Base-by-base conservation (phyloP, 257 asterid species). In the Nicotiana tomentosiformis region DNA sequence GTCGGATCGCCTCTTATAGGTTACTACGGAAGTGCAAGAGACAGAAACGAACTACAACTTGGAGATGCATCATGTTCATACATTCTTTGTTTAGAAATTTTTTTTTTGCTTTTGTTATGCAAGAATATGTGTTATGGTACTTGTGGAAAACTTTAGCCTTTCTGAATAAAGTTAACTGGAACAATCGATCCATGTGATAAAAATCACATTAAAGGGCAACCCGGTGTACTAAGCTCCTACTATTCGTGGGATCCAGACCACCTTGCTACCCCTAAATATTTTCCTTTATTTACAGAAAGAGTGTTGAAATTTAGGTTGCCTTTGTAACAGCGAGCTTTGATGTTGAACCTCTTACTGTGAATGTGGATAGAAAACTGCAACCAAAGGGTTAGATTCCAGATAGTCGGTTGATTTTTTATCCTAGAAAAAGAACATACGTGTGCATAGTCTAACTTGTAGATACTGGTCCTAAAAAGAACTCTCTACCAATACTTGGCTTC, bases 51-150 rank as follows among this genome's bases (percentile, higher is more conserved):
- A 74, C 23, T 7, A 32, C 16, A 9, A 74, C 62, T 74, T 49
- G 26, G 80, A 74, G 80, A 15, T 74, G 80, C 23, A 33, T 51
- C 61, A 68, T 61, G 83, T 65, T 80, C 57, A 68, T 65, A 53
- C 14, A 5, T 39, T 15, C 26, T 70, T 46, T 80, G 57, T 1
- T 46, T 51, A 37, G 33, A n/a, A 9, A 8, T 14, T 51, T 81
- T 65, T 7, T 26, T 51, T 81, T 66, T 66, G 3, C 16, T 35
- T 81, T 81, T 3, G 17, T 49, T 18, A 26, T 51, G 61, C 20
- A 51, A 51, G 49, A 51, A 18, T 37, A 81, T 66, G 30, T 23
- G 15, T 74, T 49, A 23, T 4, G 61, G 79, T 15, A 74, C 8
- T 74, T 49, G 3, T 4, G 61, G 79, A 16, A 72, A 8, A 20